phyloP scores from a whole-genome alignment of 2,329 filamentous ascomycete genomes.

The Cytospora chrysosperma region DNA sequence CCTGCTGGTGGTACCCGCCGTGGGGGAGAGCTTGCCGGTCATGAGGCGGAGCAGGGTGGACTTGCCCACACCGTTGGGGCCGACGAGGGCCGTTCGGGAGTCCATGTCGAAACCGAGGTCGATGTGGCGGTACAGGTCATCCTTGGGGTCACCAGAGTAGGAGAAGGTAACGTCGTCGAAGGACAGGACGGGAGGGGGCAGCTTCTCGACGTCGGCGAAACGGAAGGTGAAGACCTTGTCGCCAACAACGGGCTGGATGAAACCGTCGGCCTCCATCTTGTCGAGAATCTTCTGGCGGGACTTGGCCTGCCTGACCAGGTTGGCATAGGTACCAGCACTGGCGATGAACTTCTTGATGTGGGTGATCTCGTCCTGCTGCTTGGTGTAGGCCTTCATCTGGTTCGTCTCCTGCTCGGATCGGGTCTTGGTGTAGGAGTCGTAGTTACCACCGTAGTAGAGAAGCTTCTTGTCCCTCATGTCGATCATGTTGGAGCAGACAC shows the following conservation, averaged over 20 bases:
- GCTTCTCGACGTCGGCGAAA: slow-evolving; percentile 97
- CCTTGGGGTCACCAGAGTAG: slow-evolving; percentile 84
- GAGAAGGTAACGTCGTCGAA: slow-evolving; percentile 98
- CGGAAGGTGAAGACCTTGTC: slow-evolving; percentile 96
- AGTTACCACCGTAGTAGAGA: slow-evolving; percentile 99
- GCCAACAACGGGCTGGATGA: slow-evolving; percentile 84
- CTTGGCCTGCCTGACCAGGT: slow-evolving; percentile 98
- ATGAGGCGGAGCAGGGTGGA: slow-evolving; percentile 94
- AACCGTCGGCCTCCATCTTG: slow-evolving; percentile 99
- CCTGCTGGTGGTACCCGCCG: slow-evolving; percentile 74
- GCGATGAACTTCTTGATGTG: slow-evolving; percentile 99
- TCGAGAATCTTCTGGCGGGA: slow-evolving; percentile 99
- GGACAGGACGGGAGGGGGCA: slow-evolving; percentile 93
- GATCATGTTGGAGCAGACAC: slow-evolving; percentile 97
- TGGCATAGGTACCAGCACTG: slow-evolving; percentile 98
- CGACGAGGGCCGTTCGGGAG: slow-evolving; percentile 92
- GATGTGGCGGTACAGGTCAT: slow-evolving; percentile 94
- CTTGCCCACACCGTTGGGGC: slow-evolving; percentile 98
- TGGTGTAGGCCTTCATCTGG: slow-evolving; percentile 98
- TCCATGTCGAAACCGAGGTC: slow-evolving; percentile 99
- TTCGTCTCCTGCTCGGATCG: slow-evolving; percentile 92
- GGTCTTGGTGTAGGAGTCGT: slow-evolving; percentile 97
- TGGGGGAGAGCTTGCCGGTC: slow-evolving; percentile 91
- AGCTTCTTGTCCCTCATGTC: slow-evolving; percentile 92
- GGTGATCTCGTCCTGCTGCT: slow-evolving; percentile 97